Evolutionary conservation across 2,329 filamentous ascomycete species (phyloP), one percentile per base, ranked within the genome.

Genomic region (Fusarium proliferatum): DNA sequence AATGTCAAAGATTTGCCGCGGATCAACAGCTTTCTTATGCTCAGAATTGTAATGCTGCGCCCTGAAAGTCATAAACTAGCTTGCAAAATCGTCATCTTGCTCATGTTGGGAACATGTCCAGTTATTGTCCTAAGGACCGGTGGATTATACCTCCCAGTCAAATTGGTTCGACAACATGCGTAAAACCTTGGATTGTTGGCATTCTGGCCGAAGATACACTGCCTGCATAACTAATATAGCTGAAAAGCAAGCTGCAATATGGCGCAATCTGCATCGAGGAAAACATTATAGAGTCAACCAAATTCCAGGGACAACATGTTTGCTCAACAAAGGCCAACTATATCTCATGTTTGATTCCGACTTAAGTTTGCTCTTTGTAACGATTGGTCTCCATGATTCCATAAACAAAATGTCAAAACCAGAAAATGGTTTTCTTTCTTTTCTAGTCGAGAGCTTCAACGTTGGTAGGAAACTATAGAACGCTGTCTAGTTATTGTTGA

Each of bases 151-250:
- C 6, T n/a, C 5, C 28, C 9, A 12, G 12, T n/a, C 4, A 16
- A 12, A 4, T 17, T n/a, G 2, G 21, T 8, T 11, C 9, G 5
- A 49, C 5, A n/a, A 16, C 7, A 4, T 12, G 9, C 3, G 13
- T 7, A 12, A n/a, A 11, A 30, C 9, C 2, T 16, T 49, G 6
- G 2, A 12, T 3, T 12, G 21, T 11, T 33, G 6, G 6, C 6
- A 30, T n/a, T 49, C 13, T 6, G 13, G 13, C 9, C 12, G 2
- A 30, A 28, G 19, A n/a, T n/a, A 16, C 6, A 10, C 9, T 30
- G 6, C 9, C 9, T 3, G 19, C 16, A 28, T 13, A 21, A n/a
- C 17, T 6, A 11, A 30, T n/a, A 30, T 8, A n/a, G 28, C 9
- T 16, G 8, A 16, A 4, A 16, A n/a, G 13, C 6, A n/a, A n/a